Conservation (phyloP, 805 yeast species). For the Grigorovia jiainica region DNA sequence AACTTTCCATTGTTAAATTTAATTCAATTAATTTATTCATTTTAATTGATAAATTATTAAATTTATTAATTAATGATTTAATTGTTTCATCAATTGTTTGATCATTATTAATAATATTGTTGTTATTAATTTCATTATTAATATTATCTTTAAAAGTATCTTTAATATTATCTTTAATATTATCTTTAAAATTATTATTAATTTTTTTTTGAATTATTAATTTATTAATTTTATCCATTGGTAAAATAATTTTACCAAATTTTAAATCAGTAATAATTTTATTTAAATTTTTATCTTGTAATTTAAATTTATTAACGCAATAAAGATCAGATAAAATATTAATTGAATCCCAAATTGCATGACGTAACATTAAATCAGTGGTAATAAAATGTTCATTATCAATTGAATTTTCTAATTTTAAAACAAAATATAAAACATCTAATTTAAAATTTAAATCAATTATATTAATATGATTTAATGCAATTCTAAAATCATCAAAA, state of each 20-base stretch:
- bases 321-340: slow-evolving; percentile 5
- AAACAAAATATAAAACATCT: slow-evolving; percentile 3
- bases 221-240: slow-evolving; percentile 8
- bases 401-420: not conserved
- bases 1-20: slow-evolving; percentile 17
- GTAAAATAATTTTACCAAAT: slow-evolving; percentile 14
- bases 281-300: slow-evolving; percentile 4
- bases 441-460: slow-evolving; percentile 1
- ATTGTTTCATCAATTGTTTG: slow-evolving; percentile 4
- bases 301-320: not conserved
- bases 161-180: not conserved
- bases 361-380: not conserved
- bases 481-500: slow-evolving; percentile 7
- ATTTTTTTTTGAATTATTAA: slow-evolving; percentile 1
- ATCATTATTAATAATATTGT: too few relatives aligned
- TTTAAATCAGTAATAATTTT: slow-evolving; percentile 13
- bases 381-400: not conserved
- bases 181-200: not conserved
- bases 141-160: too few relatives aligned
- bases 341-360: slow-evolving; percentile 6
- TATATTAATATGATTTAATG: slow-evolving; percentile 3
- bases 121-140: too few relatives aligned
- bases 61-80: slow-evolving; percentile 1
- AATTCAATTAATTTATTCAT: slow-evolving; percentile 11
- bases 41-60: slow-evolving; percentile 3